Evolutionary conservation across 1,139 yeast species (phyloP), one percentile per base, ranked within the genome.

Genomic region (Taphrina pruni): DNA sequence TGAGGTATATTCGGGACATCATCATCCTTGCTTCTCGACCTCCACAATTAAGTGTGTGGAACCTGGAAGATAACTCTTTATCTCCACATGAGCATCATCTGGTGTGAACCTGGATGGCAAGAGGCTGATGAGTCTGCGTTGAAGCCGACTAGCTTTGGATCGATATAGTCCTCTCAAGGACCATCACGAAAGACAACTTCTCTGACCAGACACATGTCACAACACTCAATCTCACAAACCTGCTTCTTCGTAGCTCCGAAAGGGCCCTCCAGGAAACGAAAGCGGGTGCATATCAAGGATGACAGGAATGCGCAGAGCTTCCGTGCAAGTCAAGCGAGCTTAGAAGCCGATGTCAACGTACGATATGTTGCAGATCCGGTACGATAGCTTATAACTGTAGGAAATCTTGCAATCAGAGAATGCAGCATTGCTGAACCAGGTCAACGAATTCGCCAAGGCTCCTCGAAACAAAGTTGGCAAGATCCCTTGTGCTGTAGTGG

Each of bases 201-300:
- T 6, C 17, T 6, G 4, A 20, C 9, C 14, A 6, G 9, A 2
- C 32, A 9, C 21, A 58, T 58, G 62, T 58, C 62, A 11, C 43
- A 26, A 17, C 62, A 58, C 43, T 43, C 62, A 8, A 58, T 58
- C n/a, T 38, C 62, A 43, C 52, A 58, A 32, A 45, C 62, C 1
- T 58, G 62, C 43, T 58, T 45, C 41, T 58, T 58, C 43, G 62
- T 58, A 2, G 41, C 51, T 12, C 62, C 62, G 12, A 58, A 58
- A n/a, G 17, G 3, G 3, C 2, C 43, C 9, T n/a, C 39, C 9
- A 38, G 43, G 26, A 58, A 58, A 35, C 38, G 62, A 6, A 58
- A 32, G 17, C 43, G 62, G 20, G 41, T 12, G 11, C 54, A 43
- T 17, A 58, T 58, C 21, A 12, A 20, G 36, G 54, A 35, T 32